A percentile compares a stretch with the other conserved stretches of the same genome.
phyloP scores from a whole-genome alignment of 225 moss, liverwort and hornwort species.

The Antitrichia curtipendula region DNA sequence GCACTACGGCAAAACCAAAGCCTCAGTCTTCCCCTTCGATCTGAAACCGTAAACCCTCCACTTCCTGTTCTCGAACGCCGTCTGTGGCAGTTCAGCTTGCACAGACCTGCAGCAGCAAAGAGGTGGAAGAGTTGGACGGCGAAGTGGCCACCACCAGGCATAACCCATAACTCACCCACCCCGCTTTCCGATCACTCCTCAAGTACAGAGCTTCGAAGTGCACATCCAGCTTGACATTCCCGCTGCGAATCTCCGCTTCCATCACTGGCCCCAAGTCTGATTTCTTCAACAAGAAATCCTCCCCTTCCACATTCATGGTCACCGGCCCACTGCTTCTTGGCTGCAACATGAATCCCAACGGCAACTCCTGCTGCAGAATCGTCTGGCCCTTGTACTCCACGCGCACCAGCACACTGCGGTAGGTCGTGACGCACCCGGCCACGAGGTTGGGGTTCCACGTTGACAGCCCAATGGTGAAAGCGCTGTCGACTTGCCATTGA shows the following conservation, averaged over 20 bases:
- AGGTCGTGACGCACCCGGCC: background rate
- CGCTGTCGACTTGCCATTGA: background rate
- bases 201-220: background rate
- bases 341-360: background rate
- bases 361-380: background rate
- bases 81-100: background rate
- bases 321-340: background rate
- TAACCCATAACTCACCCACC: background rate
- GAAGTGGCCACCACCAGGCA: background rate
- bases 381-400: background rate
- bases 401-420: background rate
- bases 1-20: too few relatives aligned
- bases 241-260: background rate
- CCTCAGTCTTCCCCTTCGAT: too few relatives aligned
- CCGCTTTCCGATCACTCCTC: background rate
- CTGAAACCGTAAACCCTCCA: too few relatives aligned
- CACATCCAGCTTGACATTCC: background rate
- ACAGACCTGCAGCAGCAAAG: background rate
- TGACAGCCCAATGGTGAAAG: background rate
- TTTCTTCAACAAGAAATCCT: background rate
- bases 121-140: background rate
- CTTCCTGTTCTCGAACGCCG: too few relatives aligned
- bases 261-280: background rate
- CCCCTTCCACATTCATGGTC: background rate
- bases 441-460: background rate